Percentiles rank a stretch among this genome's conserved stretches.
Evolutionary conservation across 1,284 basidiomycete species (phyloP).

Genomic region (Exobasidium rhododendri): DNA sequence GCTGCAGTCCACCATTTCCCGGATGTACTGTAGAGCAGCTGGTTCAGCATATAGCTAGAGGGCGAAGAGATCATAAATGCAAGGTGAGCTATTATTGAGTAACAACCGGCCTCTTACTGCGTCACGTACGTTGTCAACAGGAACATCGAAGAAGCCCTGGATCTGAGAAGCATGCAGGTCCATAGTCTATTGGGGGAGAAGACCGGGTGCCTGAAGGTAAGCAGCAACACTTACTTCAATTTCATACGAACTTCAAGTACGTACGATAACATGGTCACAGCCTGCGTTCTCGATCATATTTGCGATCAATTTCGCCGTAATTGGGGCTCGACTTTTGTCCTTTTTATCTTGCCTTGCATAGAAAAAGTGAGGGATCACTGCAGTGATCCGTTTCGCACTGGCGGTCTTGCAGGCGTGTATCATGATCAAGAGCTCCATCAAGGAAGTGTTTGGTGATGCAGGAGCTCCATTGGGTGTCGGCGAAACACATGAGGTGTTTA

Average conservation of each 20-base stretch:
- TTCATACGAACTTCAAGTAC: conserved; percentile 52
- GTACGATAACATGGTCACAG: conserved; percentile 96
- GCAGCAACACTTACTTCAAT: neutral
- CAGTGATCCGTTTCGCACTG: conserved; percentile 91
- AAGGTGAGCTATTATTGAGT: neutral
- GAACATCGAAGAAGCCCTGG: conserved; percentile 99
- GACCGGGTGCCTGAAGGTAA: neutral
- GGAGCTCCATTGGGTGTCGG: conserved; percentile 39
- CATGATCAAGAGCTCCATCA: conserved; percentile 99
- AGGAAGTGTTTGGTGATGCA: conserved; percentile 62
- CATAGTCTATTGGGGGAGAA: conserved; percentile 58
- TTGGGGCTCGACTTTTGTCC: conserved; percentile 97
- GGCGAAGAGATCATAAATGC: neutral
- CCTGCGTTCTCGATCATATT: conserved; percentile 98
- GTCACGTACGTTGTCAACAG: conserved; percentile 78
- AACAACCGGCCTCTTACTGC: conserved; percentile 58
- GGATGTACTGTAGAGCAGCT: conserved; percentile 90
- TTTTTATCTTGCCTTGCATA: conserved; percentile 79
- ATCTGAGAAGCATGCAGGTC: conserved; percentile 55
- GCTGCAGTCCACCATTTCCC: conserved; percentile 80
- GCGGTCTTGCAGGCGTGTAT: conserved; percentile 89
- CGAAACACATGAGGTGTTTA: conserved; percentile 85
- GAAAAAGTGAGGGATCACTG: conserved; percentile 63
- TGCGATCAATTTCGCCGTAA: conserved; percentile 96
- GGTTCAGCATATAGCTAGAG: conserved; percentile 91